phyloP scores from a whole-genome alignment of 202 grass and related monocot genomes.

The Bolboschoenoplectus hybrid region DNA sequence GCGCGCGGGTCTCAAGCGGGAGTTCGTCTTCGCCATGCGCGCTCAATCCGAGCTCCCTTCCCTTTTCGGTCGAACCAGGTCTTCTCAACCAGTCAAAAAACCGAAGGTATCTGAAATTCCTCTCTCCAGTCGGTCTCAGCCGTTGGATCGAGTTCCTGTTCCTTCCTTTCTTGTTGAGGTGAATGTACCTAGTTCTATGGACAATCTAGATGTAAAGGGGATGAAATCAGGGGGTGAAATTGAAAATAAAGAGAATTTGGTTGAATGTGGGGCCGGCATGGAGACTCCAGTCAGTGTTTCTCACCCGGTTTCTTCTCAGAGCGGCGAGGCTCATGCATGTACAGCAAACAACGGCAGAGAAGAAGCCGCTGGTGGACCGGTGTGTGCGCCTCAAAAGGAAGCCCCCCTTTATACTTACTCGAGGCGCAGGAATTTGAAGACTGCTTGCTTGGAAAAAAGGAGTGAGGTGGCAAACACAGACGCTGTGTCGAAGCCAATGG shows the following conservation, averaged over 20 bases:
- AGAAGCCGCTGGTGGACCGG: background rate
- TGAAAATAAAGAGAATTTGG: slow-evolving; percentile 10
- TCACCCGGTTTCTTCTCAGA: slow-evolving; percentile 1
- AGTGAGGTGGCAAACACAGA: slow-evolving; percentile 14
- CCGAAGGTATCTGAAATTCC: slow-evolving; percentile 32
- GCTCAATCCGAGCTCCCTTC: slow-evolving; percentile 54
- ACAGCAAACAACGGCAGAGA: background rate
- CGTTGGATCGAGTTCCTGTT: slow-evolving; percentile 9
- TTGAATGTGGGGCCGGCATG: background rate
- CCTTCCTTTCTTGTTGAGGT: slow-evolving; percentile 26
- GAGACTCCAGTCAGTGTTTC: background rate
- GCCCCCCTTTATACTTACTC: slow-evolving; percentile 9
- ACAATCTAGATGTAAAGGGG: background rate
- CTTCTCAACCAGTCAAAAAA: slow-evolving; percentile 34
- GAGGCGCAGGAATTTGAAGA: background rate
- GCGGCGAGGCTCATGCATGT: background rate
- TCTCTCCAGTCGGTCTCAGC: background rate
- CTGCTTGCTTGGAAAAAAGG: background rate
- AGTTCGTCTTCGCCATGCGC: slow-evolving; percentile 88
- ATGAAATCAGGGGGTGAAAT: background rate
- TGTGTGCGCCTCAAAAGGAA: slow-evolving; percentile 36
- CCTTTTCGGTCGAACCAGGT: slow-evolving; percentile 72
- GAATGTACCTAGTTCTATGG: slow-evolving; percentile 29
- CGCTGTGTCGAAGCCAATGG: background rate
- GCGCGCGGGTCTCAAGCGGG: slow-evolving; percentile 76